These are phyloP conservation scores for Trichomonas gallinae DNA, from an alignment of 208 protist species.

Conservation along the genomic window DNA sequence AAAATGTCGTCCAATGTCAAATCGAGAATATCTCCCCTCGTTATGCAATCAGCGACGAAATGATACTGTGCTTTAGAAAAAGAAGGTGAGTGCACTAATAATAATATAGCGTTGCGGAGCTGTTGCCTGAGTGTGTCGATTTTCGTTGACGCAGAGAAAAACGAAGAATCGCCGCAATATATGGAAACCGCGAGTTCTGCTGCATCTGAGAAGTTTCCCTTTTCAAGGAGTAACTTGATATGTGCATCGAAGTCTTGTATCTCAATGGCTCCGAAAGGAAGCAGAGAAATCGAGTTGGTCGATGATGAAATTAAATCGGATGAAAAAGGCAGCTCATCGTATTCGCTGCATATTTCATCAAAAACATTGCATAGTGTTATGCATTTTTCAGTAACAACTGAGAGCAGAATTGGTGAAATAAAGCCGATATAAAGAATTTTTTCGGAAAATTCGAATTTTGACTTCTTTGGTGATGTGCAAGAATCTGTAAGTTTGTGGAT, in stretches of 20 bases:
- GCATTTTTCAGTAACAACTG: neutral
- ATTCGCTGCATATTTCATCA: neutral
- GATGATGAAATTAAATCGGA: neutral
- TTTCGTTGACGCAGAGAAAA: neutral
- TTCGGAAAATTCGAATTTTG: neutral
- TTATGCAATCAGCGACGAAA: neutral
- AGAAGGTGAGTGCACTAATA: neutral
- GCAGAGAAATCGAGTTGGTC: neutral
- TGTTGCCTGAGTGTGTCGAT: neutral
- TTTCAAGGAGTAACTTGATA: neutral
- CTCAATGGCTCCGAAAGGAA: neutral
- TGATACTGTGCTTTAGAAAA: neutral
- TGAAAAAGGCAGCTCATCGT: neutral
- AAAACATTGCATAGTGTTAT: neutral
- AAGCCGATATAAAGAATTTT: neutral
- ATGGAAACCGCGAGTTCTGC: neutral
- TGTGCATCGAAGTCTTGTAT: neutral
- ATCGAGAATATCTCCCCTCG: neutral
- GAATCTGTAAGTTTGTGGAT: neutral
- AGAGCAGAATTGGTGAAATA: neutral
- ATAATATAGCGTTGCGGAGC: neutral
- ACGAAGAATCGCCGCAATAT: neutral
- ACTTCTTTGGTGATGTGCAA: neutral
- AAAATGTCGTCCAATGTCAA: neutral
- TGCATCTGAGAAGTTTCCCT: neutral